Base-by-base conservation (phyloP, 495 filamentous ascomycete genomes). In the Alectoria sarmentosa region DNA sequence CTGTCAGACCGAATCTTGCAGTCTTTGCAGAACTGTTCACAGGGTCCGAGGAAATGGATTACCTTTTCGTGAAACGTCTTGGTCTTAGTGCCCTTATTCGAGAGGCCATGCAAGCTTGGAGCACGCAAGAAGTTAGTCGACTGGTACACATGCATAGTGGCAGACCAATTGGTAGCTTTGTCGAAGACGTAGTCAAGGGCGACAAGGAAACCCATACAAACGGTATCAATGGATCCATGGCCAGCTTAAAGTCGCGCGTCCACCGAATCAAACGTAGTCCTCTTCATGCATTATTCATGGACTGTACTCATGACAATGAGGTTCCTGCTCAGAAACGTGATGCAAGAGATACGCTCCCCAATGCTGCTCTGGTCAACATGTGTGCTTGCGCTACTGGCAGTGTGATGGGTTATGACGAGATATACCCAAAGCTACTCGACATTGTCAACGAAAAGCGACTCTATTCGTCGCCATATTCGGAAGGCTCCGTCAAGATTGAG, bases 251-350 rank as follows among this genome's bases (percentile, higher is more conserved):
- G 73, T 78, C 14, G 71, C 79, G 84, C 34, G 81, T 92, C 49
- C 87, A 85, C 54, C 84, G 80, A 59, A 91, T 97, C 73, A 89
- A 87, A 42, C 84, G 86, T 30, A 88, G 84, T 15, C 90, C 91
- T 0, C 90, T 96, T 0, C 92, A 96, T 58, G 95, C 94, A 4
- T 78, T 99, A 2, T 98, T 99, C 75, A 96, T 96, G 91, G 95
- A 99, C 71, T 99, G 95, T 73, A 99, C 95, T 2, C 95, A 99
- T 73, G 95, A 99, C 76, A 99, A 99, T 71, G 94, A 98, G 75
- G 85, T 90, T 11, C 95, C 95, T 10, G 90, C 93, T 1, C 94
- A 99, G 75, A 97, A 98, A 76, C 84, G 95, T 30, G 93, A 96
- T 73, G 93, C 90, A 30, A 83, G 90, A 60, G 95, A 99, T 72